Conservation (phyloP, 73 alveolate genomes). For the Breviolum minutum region DNA sequence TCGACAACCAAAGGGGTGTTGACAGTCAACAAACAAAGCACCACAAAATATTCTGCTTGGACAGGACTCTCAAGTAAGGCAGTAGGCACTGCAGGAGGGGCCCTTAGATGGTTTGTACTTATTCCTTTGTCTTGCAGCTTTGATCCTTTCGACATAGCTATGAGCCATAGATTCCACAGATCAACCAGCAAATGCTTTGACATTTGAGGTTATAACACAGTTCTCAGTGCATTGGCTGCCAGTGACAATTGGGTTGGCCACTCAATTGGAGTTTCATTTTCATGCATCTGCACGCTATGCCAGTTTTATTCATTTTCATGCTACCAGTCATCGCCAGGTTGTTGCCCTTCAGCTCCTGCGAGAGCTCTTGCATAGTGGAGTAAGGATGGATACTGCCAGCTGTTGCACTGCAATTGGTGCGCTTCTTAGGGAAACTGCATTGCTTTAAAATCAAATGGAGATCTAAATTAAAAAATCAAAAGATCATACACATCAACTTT, state of each 20-base stretch:
- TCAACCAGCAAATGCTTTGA: neutral
- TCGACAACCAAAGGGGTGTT: neutral
- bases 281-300: no score
- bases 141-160: neutral
- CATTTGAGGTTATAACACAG: conserved; percentile 2
- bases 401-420: conserved; percentile 27
- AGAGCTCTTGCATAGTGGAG: neutral
- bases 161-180: no score
- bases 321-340: neutral
- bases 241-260: neutral
- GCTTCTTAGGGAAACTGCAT: neutral
- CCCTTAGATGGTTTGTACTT: neutral
- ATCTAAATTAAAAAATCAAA: neutral
- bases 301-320: no score
- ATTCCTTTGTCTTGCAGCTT: neutral
- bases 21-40: neutral
- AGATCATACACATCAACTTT: no score
- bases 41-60: neutral
- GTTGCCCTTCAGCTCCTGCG: neutral
- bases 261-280: neutral
- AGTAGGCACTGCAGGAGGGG: conserved; percentile 30
- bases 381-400: conserved; percentile 9
- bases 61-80: conserved; percentile 3
- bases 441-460: neutral
- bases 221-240: conserved; percentile 18